Evolutionary conservation across 768 basidiomycete genomes (phyloP).

Genomic region (Hygrophorus russula): DNA sequence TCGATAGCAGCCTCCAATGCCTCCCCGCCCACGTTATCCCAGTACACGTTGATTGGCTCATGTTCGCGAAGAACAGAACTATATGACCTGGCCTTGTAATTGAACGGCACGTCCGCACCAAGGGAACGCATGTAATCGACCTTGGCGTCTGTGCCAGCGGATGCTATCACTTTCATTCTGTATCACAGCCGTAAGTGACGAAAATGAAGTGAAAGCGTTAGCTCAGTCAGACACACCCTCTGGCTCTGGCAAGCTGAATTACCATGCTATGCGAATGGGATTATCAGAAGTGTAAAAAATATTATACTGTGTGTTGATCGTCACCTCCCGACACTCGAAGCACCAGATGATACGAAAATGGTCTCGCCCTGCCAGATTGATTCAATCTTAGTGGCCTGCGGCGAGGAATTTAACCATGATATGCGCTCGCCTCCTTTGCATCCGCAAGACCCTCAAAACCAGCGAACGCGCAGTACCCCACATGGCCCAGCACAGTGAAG

Average conservation of each 20-base stretch:
- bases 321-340: constrained; percentile 46
- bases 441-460: constrained; percentile 34
- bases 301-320: not conserved
- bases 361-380: constrained; percentile 22
- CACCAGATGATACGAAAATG: constrained; percentile 30
- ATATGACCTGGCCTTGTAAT: constrained; percentile 55
- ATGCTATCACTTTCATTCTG: constrained; percentile 58
- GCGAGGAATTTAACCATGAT: too few relatives aligned
- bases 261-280: too few relatives aligned
- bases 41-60: constrained; percentile 39
- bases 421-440: not conserved
- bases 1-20: constrained; percentile 44
- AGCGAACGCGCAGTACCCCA: constrained; percentile 9
- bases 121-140: constrained; percentile 46
- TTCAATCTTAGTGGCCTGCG: not conserved
- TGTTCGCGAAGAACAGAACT: constrained; percentile 40
- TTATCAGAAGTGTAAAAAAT: too few relatives aligned
- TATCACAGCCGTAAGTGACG: constrained; percentile 37
- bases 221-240: too few relatives aligned
- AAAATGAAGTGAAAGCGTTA: constrained; percentile 22
- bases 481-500: too few relatives aligned
- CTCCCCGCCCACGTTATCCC: constrained; percentile 53
- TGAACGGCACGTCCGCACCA: constrained; percentile 64
- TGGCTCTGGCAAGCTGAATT: too few relatives aligned
- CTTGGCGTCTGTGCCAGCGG: constrained; percentile 66